A percentile compares a stretch with the other conserved stretches of the same genome.
Evolutionary conservation across 345 rosid genomes (phyloP).

Genomic region (Ceriops zippeliana): DNA sequence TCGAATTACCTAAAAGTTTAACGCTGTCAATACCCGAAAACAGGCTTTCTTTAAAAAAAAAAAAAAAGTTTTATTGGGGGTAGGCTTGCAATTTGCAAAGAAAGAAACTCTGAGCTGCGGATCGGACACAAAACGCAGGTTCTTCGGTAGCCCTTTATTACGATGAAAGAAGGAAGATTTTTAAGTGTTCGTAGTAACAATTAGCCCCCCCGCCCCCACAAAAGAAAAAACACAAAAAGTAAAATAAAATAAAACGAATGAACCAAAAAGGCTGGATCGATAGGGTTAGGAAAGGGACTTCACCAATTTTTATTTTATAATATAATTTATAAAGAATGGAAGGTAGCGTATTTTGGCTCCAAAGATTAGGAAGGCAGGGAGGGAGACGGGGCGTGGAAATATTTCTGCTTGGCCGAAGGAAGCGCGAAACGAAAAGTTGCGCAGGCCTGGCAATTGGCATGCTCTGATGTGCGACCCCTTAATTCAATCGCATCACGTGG

Average conservation of each 20-base stretch:
- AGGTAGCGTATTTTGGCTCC: conserved; percentile 15
- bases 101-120: neutral
- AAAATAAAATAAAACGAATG: neutral
- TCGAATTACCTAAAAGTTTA: neutral
- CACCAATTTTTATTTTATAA: neutral
- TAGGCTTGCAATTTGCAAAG: neutral
- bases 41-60: neutral
- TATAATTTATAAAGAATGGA: neutral
- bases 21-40: neutral
- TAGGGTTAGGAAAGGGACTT: neutral
- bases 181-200: neutral
- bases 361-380: conserved; percentile 3
- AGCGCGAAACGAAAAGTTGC: conserved; percentile 6
- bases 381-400: conserved; percentile 6
- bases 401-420: neutral
- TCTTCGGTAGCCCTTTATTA: neutral
- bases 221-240: neutral
- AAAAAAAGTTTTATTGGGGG: neutral
- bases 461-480: neutral
- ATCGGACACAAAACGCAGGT: neutral
- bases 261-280: neutral
- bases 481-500: neutral
- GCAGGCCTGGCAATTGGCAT: neutral
- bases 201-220: neutral
- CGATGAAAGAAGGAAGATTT: neutral